Evolutionary conservation across 345 rosid genomes (phyloP), one percentile per base, ranked within the genome.

Genomic region (Camelina neglecta): DNA sequence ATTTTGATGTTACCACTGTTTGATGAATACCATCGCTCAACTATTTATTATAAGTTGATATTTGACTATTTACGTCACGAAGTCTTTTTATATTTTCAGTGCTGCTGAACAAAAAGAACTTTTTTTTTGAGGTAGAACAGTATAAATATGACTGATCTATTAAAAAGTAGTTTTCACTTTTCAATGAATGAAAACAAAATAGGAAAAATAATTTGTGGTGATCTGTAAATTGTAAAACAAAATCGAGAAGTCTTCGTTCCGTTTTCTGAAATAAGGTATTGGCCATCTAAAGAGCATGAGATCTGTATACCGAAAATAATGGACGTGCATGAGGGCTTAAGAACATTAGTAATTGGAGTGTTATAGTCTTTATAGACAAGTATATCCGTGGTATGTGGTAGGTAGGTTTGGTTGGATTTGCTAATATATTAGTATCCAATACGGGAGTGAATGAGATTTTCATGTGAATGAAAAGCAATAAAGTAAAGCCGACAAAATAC

Each of bases 391-490:
- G 21, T 59, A 48, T 60, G 49, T 60, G 42, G 58, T 59, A 20
- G 48, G 75, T 47, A 47, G 11, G 24, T 59, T 47, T 60, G 38
- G 50, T 71, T 48, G 38, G 13, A 20, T 59, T 59, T 35, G 36
- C 59, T 47, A 47, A 8, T 60, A 9, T 13, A 29, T 29, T 15
- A 29, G 31, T 36, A 45, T 45, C 36, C 39, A 59, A 60, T 35
- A 58, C 33, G 66, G 23, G 23, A 33, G 48, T 48, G 58, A 47
- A 54, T 26, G 41, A 56, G 53, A 10, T 69, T 56, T 5, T 29
- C 57, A 38, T 60, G 26, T 33, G 49, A 35, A 48, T 59, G 57
- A 21, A 18, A 47, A 71, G 58, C 58, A 48, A 60, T 47, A 70
- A 70, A 45, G 42, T 57, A 59, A 35, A 33, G 24, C 44, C 57